Base-by-base conservation (phyloP, 805 yeast genomes). In the Myxozyma monticola region DNA sequence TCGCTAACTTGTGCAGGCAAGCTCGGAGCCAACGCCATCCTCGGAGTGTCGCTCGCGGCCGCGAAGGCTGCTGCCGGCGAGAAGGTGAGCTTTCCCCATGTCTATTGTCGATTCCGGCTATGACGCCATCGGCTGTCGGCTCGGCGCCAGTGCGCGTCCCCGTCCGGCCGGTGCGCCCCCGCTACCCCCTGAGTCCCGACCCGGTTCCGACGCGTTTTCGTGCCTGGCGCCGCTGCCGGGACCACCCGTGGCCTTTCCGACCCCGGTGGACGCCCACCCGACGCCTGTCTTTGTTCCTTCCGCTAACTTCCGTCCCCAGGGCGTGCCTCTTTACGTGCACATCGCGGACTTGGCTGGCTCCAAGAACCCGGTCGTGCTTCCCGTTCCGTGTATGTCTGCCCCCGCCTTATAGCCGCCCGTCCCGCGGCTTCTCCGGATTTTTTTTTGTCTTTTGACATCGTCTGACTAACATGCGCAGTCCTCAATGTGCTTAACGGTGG, bases 401-500 rank as follows among this genome's bases (percentile, higher is more conserved):
- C 30, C n/a, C n/a, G n/a, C n/a, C n/a, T n/a, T n/a, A n/a, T n/a
- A n/a, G n/a, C n/a, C n/a, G n/a, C n/a, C n/a, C n/a, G n/a, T n/a
- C n/a, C n/a, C n/a, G 37, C 10, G 17, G 22, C 10, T 20, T 18
- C 14, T 8, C 14, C 34, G 41, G 42, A 36, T 45, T 5, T 35
- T 10, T 24, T 20, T 15, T 6, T 20, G 29, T 28, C 15, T 14
- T 3, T 4, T 12, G 28, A 21, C n/a, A 10, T 25, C 28, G 17
- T 12, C 33, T 35, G 31, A 42, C 37, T 39, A 14, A 39, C 42
- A n/a, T 15, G 8, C 20, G n/a, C 25, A 53, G 56, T 93, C 95
- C 93, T 88, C 79, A 91, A 91, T 79, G 99, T 91, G 62, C 80
- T 91, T 75, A 91, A 91, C 84, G 99, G 99, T 81, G 99, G 99